Base-by-base conservation (phyloP, 495 filamentous ascomycete species). In the Podospora tetraspora region DNA sequence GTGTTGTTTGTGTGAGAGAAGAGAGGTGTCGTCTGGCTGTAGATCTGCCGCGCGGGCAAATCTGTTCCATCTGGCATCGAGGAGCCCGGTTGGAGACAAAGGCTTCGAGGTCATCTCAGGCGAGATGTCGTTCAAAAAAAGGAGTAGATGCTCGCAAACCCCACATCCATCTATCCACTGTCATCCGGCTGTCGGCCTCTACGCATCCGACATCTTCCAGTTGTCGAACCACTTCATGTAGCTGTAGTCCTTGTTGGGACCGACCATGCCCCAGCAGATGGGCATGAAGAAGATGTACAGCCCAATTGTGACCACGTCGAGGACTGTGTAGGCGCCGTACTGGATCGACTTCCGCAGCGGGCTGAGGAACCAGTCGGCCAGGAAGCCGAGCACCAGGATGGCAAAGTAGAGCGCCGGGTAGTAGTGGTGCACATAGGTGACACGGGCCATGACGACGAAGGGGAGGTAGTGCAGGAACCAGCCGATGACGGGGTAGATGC, bases 391-490 rank as follows among this genome's bases (percentile, higher is more conserved):
- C 12, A 85, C 88, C 24, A 99, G 82, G 68, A 99, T 97, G 64
- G 95, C 94, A 75, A 97, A 99, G 82, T 97, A 99, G 4, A 99
- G 86, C n/a, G 95, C 95, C 9, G 95, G 95, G 79, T 98, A 99
- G 81, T 99, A 99, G 80, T 99, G 95, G 78, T 99, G 95, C 60
- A 99, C 95, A 77, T 99, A 99, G 27, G 95, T 99, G 65, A 99
- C 95, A 81, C 95, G 90, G 13, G 92, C 96, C 95, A 99, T 99
- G 75, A 93, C 87, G 73, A 97, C 86, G 80, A 99, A 99, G 23
- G 95, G 95, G 60, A 97, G 78, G 74, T 97, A 99, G 80, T 99
- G 95, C 65, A 98, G 84, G 77, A 97, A 87, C 95, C 95, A 99
- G 61, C 95, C 95, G 68, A 96, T 84, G 63, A 93, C 84, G 7